Conservation (phyloP, 2,329 filamentous ascomycete species). For the Karstenula rhodostoma region DNA sequence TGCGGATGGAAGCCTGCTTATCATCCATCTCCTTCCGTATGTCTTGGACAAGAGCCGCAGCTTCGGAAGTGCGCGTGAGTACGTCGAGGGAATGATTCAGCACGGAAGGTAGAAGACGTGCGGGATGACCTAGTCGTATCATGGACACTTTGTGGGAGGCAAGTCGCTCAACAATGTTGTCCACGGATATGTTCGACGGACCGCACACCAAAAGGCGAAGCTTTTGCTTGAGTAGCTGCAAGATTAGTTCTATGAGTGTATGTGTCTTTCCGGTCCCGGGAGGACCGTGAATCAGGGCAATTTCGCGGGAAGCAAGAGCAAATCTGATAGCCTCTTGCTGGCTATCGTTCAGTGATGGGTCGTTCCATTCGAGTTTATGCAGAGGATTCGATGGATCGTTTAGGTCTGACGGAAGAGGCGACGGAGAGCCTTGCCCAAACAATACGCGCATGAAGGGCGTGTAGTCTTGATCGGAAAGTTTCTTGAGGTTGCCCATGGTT, state of each 20-base stretch:
- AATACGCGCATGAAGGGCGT: slow-evolving; percentile 67
- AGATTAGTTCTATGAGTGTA: slow-evolving; percentile 91
- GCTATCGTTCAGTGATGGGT: slow-evolving; percentile 66
- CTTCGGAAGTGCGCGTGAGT: slow-evolving; percentile 88
- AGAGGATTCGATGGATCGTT: slow-evolving; percentile 49
- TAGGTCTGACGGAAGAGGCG: slow-evolving; percentile 58
- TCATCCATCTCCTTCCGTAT: slow-evolving; percentile 91
- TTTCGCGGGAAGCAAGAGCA: slow-evolving; percentile 79
- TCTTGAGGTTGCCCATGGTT: slow-evolving; percentile 67
- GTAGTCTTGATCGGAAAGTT: slow-evolving; percentile 63
- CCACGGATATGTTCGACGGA: slow-evolving; percentile 94
- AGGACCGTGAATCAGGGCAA: slow-evolving; percentile 92
- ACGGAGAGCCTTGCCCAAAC: slow-evolving; percentile 65
- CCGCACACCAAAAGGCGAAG: slow-evolving; percentile 90
- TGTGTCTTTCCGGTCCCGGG: slow-evolving; percentile 98
- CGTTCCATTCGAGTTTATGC: slow-evolving; percentile 61
- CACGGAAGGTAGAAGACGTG: slow-evolving; percentile 86
- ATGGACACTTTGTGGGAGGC: slow-evolving; percentile 85
- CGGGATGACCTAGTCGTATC: slow-evolving; percentile 90
- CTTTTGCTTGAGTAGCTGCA: slow-evolving; percentile 81
- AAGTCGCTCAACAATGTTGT: slow-evolving; percentile 96
- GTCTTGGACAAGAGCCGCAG: slow-evolving; percentile 87
- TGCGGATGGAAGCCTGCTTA: slow-evolving; percentile 87
- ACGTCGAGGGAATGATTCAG: slow-evolving; percentile 90
- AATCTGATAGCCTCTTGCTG: slow-evolving; percentile 76